A percentile compares a stretch with the other conserved stretches of the same genome.
Evolutionary conservation across 768 basidiomycete species (phyloP).

Genomic region (Termitomyces sp.): DNA sequence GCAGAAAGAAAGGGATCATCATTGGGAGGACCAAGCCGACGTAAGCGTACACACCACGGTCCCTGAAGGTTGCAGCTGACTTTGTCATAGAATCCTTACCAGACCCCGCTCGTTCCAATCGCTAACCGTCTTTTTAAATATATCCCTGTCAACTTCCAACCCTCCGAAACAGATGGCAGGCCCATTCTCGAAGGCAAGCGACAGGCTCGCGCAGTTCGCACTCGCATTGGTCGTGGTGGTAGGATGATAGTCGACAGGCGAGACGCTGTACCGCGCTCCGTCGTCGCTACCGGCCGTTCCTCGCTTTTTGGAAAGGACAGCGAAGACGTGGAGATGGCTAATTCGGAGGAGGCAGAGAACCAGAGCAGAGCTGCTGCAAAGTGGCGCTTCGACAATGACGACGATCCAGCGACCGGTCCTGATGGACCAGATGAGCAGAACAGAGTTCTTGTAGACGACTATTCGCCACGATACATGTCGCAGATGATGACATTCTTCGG

Average conservation of each 20-base stretch:
- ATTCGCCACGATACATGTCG: slow-evolving; percentile 51
- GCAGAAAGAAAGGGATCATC: slow-evolving; percentile 69
- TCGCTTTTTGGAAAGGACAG: slow-evolving; percentile 21
- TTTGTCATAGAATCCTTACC: slow-evolving; percentile 57
- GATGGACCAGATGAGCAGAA: slow-evolving; percentile 65
- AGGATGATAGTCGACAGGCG: slow-evolving; percentile 73
- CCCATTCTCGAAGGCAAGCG: slow-evolving; percentile 13
- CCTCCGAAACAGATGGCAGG: slow-evolving; percentile 24
- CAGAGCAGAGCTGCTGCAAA: slow-evolving; percentile 40
- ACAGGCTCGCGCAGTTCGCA: slow-evolving; percentile 50
- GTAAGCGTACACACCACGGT: slow-evolving; percentile 32
- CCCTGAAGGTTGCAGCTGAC: neutral
- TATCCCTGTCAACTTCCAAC: slow-evolving; percentile 36
- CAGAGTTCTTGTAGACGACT: slow-evolving; percentile 68
- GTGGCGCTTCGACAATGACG: slow-evolving; percentile 70
- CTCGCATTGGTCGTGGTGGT: slow-evolving; percentile 82
- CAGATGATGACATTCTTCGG: slow-evolving; percentile 51
- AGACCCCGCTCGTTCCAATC: slow-evolving; percentile 52
- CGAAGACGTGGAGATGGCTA: slow-evolving; percentile 26
- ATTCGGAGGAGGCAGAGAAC: slow-evolving; percentile 25
- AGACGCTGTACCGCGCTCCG: slow-evolving; percentile 22
- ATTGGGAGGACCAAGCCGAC: slow-evolving; percentile 87
- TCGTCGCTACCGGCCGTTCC: slow-evolving; percentile 19
- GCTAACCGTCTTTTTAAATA: slow-evolving; percentile 65
- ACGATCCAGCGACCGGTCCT: slow-evolving; percentile 47